Evolutionary conservation across 2,329 filamentous ascomycete species (phyloP), one percentile per base, ranked within the genome.

Genomic region (Pseudopyricularia javanii): DNA sequence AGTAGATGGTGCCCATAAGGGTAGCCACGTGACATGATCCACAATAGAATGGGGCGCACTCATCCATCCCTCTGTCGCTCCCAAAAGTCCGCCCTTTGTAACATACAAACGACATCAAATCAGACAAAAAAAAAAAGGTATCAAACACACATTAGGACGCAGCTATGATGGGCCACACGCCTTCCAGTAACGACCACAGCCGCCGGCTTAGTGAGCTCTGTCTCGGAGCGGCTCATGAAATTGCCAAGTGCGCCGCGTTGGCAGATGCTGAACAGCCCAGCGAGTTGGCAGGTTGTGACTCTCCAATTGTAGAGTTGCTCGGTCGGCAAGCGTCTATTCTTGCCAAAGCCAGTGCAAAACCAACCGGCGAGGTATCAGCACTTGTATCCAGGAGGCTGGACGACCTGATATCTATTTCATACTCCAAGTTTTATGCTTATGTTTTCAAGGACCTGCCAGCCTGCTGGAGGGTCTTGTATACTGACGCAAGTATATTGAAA

Each of bases 381-480:
- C 63, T 74, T 1, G 54, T 74, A 2, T 55, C 60, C 35, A 68
- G 62, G 54, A 69, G 80, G 48, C 64, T 81, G n/a, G 66, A 76
- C 34, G 78, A 85, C 54, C 65, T 85, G 15, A 66, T 80, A 5
- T 70, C 72, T 7, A 66, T 86, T 14, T 78, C 84, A 0, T 80
- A 82, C 53, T 70, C 78, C 43, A 85, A 82, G 57, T 79, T 91
- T 56, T 85, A 91, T 59, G 76, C 83, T 4, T 88, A 80, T 56
- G 75, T 80, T 1, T 90, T 80, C 63, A 78, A 77, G 56, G 73
- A 82, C 32, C 76, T 91, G 6, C 85, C 84, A 0, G 62, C 65
- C 8, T 80, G 76, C 60, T 93, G 87, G 88, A 72, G 83, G 24
- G 73, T 81, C 57, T 67, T 91, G 5, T 90, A 87, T 62, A 83